A percentile compares a stretch with the other conserved stretches of the same genome.
Conservation (phyloP, 2,329 filamentous ascomycete species). For the Didymella arachidicola region DNA sequence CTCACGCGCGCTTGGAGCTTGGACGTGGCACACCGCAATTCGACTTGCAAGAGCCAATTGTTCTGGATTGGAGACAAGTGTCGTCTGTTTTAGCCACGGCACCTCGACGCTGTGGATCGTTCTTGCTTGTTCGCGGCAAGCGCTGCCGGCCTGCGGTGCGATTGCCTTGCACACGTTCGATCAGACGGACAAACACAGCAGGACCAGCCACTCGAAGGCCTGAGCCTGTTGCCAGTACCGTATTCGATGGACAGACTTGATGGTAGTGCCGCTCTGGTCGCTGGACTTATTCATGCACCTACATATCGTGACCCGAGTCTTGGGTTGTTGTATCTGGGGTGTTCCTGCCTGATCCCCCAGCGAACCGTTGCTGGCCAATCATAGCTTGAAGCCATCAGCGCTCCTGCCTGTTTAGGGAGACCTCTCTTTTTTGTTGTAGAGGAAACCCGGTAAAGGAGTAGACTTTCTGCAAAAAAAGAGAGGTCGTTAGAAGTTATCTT, state of each 20-base stretch:
- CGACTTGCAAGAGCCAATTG: slow-evolving; percentile 15
- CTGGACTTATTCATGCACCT: background rate
- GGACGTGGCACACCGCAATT: slow-evolving; percentile 24
- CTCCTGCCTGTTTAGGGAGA: no score
- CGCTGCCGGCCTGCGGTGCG: slow-evolving; percentile 7
- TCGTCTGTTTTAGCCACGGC: slow-evolving; percentile 10
- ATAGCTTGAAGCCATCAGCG: slow-evolving; percentile 20
- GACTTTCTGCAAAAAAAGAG: no score
- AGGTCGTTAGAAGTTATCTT: no score
- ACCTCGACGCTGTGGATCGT: slow-evolving; percentile 5
- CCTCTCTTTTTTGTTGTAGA: no score
- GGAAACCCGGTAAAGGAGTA: no score
- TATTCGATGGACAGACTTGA: background rate
- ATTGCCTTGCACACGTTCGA: slow-evolving; percentile 12
- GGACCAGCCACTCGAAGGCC: slow-evolving; percentile 10
- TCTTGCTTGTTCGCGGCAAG: slow-evolving; percentile 20
- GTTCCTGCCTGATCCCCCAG: background rate
- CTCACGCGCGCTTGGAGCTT: slow-evolving; percentile 9
- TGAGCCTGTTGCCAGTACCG: slow-evolving; percentile 9
- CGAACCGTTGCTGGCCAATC: slow-evolving; percentile 1
- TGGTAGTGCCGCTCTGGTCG: background rate
- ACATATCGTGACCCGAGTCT: background rate
- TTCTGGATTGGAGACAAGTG: slow-evolving; percentile 10
- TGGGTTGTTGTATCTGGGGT: background rate
- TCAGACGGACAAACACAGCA: slow-evolving; percentile 5